Evolutionary conservation across 768 basidiomycete species (phyloP).

Genomic region (Cystobasidium onofrii): DNA sequence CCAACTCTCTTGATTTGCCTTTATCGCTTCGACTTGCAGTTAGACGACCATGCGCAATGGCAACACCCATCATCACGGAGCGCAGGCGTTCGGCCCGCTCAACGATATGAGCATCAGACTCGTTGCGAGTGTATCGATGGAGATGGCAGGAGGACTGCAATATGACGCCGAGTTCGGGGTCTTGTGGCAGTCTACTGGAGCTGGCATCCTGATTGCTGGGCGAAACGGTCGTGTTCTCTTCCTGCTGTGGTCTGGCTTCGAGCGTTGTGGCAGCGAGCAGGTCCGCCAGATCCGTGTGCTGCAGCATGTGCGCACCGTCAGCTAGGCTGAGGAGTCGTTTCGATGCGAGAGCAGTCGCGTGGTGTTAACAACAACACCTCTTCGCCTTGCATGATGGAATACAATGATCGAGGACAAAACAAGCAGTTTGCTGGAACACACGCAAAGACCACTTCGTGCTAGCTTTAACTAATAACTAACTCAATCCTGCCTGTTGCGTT

Average conservation of each 20-base stretch:
- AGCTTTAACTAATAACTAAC: too few relatives aligned
- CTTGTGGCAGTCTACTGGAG: neutral
- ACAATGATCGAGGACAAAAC: too few relatives aligned
- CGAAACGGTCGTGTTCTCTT: neutral
- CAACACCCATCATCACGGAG: conserved; percentile 20
- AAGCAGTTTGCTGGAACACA: too few relatives aligned
- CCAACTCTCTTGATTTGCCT: neutral
- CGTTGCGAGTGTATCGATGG: conserved; percentile 15
- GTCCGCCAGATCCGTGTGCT: neutral
- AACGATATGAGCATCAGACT: neutral
- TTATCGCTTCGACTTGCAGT: neutral
- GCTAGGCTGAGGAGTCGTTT: too few relatives aligned
- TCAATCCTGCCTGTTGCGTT: too few relatives aligned
- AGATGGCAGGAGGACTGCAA: conserved; percentile 22
- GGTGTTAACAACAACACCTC: too few relatives aligned
- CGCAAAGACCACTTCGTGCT: too few relatives aligned
- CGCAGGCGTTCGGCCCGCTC: conserved; percentile 22
- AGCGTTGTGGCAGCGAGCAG: neutral
- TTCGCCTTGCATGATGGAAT: too few relatives aligned
- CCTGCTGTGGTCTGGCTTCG: neutral
- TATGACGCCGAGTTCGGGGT: neutral
- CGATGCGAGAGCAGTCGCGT: too few relatives aligned
- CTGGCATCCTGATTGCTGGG: neutral
- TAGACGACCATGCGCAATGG: conserved; percentile 12
- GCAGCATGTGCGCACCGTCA: neutral